Evolutionary conservation across 2,329 filamentous ascomycete genomes (phyloP), one percentile per base, ranked within the genome.

Genomic region (Cytospora leucostoma): DNA sequence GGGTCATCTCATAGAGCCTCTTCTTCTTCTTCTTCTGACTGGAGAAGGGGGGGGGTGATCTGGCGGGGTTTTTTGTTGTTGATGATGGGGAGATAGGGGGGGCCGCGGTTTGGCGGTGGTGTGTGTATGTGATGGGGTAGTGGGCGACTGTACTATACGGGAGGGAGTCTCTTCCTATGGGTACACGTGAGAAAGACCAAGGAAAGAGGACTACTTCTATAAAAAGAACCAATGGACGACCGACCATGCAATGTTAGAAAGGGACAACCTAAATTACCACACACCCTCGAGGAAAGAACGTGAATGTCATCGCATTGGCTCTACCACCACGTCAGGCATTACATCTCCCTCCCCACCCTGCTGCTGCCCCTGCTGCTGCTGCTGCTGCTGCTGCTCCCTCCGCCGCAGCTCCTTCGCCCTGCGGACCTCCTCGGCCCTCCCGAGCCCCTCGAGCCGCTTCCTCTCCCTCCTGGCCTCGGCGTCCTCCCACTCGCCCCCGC

Each of bases 1-100:
- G 88, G 79, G 87, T 96, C 62, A 84, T 91, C 63, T 77, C 78
- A 68, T 82, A 27, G 27, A 27, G 27, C 27, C n/a, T n/a, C n/a
- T n/a, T n/a, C n/a, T n/a, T n/a, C n/a, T n/a, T n/a, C n/a, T n/a
- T n/a, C n/a, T 27, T 27, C 27, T 27, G 27, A 27, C 27, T 27
- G 68, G 73, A 58, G 32, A 21, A 13, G 8, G 50, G n/a, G 17
- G 27, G n/a, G 27, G 32, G 11, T 4, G 37, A 40, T 19, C 17
- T 7, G 40, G n/a, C n/a, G 40, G 15, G 17, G 17, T n/a, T n/a
- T 44, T 15, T 15, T 44, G 15, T 15, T 44, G 17, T 15, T 47
- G 8, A n/a, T 47, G n/a, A 12, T 47, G 40, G 7, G 6, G 40
- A 10, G 44, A 21, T 27, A 27, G 27, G 27, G 10, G n/a, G n/a